Base-by-base conservation (phyloP, 116 monocot species). In the Phalaenopsis hybrid region DNA sequence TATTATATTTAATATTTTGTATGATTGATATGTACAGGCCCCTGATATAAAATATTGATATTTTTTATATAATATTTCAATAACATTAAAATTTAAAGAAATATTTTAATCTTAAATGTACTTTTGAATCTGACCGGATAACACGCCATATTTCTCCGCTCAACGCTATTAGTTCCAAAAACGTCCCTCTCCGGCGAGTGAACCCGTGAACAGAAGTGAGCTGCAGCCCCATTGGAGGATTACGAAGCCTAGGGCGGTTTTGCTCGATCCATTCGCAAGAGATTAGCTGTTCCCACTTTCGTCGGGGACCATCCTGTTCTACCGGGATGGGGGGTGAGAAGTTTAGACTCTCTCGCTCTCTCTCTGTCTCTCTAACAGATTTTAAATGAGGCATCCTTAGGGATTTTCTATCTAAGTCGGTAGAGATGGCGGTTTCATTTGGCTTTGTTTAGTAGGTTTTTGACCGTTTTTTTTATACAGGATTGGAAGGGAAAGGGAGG, bases 281-380 rank as follows among this genome's bases (percentile, higher is more conserved):
- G 75, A 75, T 75, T 18, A 18, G 1, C n/a, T 75, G 44, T 75
- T 33, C 1, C 46, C 44, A 15, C 75, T 20, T 41, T 73, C 73
- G 13, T 16, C 75, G 75, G 44, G 7, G 44, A 20, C 44, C n/a
- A 46, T 75, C 46, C 75, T 17, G 16, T 46, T 75, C 46, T 41
- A 8, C 46, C 20, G 75, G 75, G 20, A 75, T 75, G 44, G 75
- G 46, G 43, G 75, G 75, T 75, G 72, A 16, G 7, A 41, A 75
- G 6, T 72, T 13, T 16, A 16, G 34, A 16, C 70, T 15, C 33
- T 28, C 20, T 34, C 11, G 3, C 25, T 70, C 72, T 37, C 72
- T 70, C 70, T 34, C 75, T n/a, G 8, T 45, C 46, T 1, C 17
- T 75, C 20, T 37, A 37, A 37, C 37, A 37, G 37, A 37, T 37